A percentile compares a stretch with the other conserved stretches of the same genome.
These are phyloP conservation scores for Trichoderma asperellum DNA, from an alignment of 2,329 filamentous ascomycete genomes.

Conservation along the genomic window DNA sequence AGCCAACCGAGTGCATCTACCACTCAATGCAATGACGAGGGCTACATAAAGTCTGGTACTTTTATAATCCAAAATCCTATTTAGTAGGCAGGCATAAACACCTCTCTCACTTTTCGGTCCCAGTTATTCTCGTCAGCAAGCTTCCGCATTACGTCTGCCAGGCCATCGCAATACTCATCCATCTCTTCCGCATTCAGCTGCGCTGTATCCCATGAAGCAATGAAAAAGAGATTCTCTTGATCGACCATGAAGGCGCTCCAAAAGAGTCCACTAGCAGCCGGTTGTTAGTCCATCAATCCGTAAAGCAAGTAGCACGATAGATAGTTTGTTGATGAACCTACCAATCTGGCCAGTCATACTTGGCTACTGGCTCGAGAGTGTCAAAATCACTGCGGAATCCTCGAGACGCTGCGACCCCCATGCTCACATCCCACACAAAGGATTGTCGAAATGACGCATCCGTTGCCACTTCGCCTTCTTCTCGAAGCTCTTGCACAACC, in stretches of 20 bases:
- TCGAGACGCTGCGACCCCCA: conserved; percentile 36
- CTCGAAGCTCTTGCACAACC: conserved; percentile 39
- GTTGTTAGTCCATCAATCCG: not conserved
- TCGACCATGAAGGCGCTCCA: conserved; percentile 47
- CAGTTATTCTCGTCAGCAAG: conserved; percentile 37
- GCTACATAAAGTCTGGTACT: no score
- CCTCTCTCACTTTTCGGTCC: conserved; percentile 36
- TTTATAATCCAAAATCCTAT: not conserved
- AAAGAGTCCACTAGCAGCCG: conserved; percentile 40
- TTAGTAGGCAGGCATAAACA: conserved; percentile 31
- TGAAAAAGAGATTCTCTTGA: conserved; percentile 40
- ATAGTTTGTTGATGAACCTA: conserved; percentile 32
- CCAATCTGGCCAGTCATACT: conserved; percentile 47
- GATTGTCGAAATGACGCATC: conserved; percentile 44
- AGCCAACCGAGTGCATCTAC: no score
- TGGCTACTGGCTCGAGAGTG: conserved; percentile 38
- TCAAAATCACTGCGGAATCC: conserved; percentile 32
- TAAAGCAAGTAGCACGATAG: not conserved
- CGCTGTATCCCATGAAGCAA: conserved; percentile 48
- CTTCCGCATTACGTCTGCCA: conserved; percentile 40
- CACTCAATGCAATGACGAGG: no score
- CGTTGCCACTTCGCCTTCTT: conserved; percentile 40
- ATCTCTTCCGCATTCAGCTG: conserved; percentile 43
- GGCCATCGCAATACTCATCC: conserved; percentile 38
- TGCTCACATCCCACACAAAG: conserved; percentile 46